These are phyloP conservation scores for Cryphonectria parasitica DNA, from an alignment of 2,329 filamentous ascomycete genomes.

Conservation along the genomic window DNA sequence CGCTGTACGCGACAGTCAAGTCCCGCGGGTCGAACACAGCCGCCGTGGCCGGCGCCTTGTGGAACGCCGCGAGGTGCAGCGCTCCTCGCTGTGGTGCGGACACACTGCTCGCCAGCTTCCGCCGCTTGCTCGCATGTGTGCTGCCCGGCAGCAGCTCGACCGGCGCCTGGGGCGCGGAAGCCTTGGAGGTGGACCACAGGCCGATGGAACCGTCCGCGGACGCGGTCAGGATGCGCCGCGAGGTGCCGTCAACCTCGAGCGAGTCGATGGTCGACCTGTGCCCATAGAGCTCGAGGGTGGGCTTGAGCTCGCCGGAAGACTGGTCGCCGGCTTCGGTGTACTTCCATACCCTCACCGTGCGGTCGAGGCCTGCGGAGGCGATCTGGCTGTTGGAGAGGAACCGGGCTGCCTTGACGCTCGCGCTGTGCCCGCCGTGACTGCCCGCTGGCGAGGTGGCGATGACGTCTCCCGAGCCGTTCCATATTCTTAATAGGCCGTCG, in stretches of 20 bases:
- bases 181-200: conserved; percentile 85
- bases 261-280: conserved; percentile 64
- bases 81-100: conserved; percentile 71
- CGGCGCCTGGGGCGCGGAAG: conserved; percentile 74
- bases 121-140: conserved; percentile 69
- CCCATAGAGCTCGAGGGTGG: conserved; percentile 66
- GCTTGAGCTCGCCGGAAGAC: conserved; percentile 66
- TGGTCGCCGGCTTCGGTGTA: conserved; percentile 70
- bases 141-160: conserved; percentile 69
- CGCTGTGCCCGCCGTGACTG: conserved; percentile 72
- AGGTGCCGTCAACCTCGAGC: conserved; percentile 71
- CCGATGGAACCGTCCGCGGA: conserved; percentile 82
- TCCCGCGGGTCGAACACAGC: conserved; percentile 86
- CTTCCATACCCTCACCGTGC: conserved; percentile 87
- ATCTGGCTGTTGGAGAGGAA: conserved; percentile 80
- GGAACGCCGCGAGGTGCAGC: conserved; percentile 71
- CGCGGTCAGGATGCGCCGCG: conserved; percentile 80
- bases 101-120: conserved; percentile 66
- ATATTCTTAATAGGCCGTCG: conserved; percentile 85
- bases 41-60: conserved; percentile 76
- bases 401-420: conserved; percentile 78
- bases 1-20: conserved; percentile 86
- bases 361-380: conserved; percentile 82
- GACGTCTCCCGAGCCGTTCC: conserved; percentile 87
- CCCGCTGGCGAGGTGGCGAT: conserved; percentile 74